These are phyloP conservation scores for Mychonastes homosphaera DNA, from an alignment of 139 green algal genomes.

Conservation along the genomic window DNA sequence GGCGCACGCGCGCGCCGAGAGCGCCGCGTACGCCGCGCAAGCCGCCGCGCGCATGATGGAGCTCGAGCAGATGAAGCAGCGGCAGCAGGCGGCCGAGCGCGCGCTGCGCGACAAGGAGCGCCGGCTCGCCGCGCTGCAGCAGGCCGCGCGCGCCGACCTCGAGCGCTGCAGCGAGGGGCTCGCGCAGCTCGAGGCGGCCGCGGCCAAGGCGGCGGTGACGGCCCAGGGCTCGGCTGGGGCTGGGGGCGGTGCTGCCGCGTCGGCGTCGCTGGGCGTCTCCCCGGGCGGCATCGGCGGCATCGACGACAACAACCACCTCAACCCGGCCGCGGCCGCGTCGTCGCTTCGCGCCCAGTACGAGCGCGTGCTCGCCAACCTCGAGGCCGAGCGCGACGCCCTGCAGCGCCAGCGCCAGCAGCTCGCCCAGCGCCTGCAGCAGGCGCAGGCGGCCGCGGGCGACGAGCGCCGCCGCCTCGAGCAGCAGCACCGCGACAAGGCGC, in stretches of 20 bases:
- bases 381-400: conserved; percentile 38
- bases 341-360: no score
- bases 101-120: conserved; percentile 42
- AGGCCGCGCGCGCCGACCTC: conserved; percentile 14
- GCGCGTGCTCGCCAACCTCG: conserved; percentile 32
- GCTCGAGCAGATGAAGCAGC: conserved; percentile 35
- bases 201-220: no score
- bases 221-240: no score
- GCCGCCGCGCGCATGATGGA: conserved; percentile 23
- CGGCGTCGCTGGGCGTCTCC: no score
- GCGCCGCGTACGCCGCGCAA: not conserved
- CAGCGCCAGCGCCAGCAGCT: no score
- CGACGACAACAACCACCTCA: no score
- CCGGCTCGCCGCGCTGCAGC: conserved; percentile 34
- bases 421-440: conserved; percentile 46
- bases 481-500: conserved; percentile 55
- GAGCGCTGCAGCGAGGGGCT: no score
- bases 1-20: not conserved
- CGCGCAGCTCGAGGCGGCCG: no score
- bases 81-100: conserved; percentile 28
- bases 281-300: no score
- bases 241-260: no score
- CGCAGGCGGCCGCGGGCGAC: conserved; percentile 40
- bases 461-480: conserved; percentile 48
- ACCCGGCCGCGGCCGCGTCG: no score